These are phyloP conservation scores for Pleurotus pulmonarius DNA, from an alignment of 768 basidiomycete genomes.

Conservation along the genomic window DNA sequence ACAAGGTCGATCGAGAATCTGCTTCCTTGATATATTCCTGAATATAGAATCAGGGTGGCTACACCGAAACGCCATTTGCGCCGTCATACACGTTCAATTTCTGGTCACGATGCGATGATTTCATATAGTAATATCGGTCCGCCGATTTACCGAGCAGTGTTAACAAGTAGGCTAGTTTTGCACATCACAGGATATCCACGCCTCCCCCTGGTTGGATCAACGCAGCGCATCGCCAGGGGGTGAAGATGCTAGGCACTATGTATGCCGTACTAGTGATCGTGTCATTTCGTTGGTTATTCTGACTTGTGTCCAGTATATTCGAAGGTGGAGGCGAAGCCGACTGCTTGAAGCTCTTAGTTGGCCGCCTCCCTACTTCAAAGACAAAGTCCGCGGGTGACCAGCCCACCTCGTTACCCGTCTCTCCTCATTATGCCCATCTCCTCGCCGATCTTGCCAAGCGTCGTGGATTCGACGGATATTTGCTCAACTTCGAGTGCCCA, in stretches of 20 bases:
- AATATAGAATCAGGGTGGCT: slow-evolving; percentile 57
- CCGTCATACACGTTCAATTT: slow-evolving; percentile 79
- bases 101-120: slow-evolving; percentile 65
- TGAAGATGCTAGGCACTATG: slow-evolving; percentile 77
- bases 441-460: slow-evolving; percentile 70
- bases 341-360: slow-evolving; percentile 62
- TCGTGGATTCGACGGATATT: slow-evolving; percentile 81
- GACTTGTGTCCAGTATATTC: slow-evolving; percentile 43
- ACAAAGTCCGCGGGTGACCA: slow-evolving; percentile 40
- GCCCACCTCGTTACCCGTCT: slow-evolving; percentile 43
- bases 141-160: neutral
- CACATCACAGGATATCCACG: slow-evolving; percentile 74
- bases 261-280: slow-evolving; percentile 28
- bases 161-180: slow-evolving; percentile 50
- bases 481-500: slow-evolving; percentile 72
- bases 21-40: neutral
- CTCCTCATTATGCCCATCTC: slow-evolving; percentile 61
- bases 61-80: slow-evolving; percentile 58
- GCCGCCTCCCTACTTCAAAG: slow-evolving; percentile 42
- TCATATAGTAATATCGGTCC: slow-evolving; percentile 61
- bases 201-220: slow-evolving; percentile 80
- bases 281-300: neutral
- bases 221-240: slow-evolving; percentile 76
- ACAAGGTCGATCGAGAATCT: slow-evolving; percentile 46
- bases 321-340: slow-evolving; percentile 57